Evolutionary conservation across 208 protist genomes (phyloP).

Genomic region (Trypanosoma brucei): DNA sequence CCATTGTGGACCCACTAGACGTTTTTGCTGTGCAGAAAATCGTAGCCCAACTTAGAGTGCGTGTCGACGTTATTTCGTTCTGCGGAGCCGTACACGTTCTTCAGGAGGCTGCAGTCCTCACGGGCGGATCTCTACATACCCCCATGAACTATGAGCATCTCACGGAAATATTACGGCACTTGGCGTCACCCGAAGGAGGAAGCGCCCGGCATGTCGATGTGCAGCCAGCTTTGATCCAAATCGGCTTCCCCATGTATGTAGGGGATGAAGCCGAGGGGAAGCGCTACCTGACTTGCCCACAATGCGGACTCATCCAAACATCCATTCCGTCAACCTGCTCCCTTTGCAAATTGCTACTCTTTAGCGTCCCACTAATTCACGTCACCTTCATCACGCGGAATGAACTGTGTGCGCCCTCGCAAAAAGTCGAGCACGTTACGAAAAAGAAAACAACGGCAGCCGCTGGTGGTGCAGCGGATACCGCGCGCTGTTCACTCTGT

Average conservation of each 20-base stretch:
- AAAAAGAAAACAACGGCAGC: neutral
- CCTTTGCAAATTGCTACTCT: constrained; percentile 71
- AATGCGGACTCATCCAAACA: constrained; percentile 71
- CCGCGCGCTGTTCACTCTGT: constrained; percentile 19
- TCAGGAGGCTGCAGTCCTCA: constrained; percentile 43
- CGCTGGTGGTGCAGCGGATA: neutral
- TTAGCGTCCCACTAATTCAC: constrained; percentile 62
- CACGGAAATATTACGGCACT: constrained; percentile 37
- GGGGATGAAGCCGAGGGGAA: constrained; percentile 4
- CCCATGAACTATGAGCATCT: constrained; percentile 81
- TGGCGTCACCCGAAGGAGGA: constrained; percentile 27
- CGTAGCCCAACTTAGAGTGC: constrained; percentile 38
- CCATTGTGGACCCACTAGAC: constrained; percentile 74
- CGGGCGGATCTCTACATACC: constrained; percentile 57
- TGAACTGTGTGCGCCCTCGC: constrained; percentile 36
- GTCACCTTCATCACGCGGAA: constrained; percentile 60
- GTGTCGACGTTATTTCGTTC: constrained; percentile 65
- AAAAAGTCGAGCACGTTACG: neutral
- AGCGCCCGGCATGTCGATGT: constrained; percentile 8
- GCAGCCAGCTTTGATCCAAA: constrained; percentile 34
- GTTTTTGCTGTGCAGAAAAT: constrained; percentile 59
- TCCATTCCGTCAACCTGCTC: constrained; percentile 68
- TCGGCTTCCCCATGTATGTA: constrained; percentile 67
- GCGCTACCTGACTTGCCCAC: constrained; percentile 61
- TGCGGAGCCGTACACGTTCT: constrained; percentile 79